Conservation (phyloP, 805 yeast genomes). For the Saturnispora zaruensis region DNA sequence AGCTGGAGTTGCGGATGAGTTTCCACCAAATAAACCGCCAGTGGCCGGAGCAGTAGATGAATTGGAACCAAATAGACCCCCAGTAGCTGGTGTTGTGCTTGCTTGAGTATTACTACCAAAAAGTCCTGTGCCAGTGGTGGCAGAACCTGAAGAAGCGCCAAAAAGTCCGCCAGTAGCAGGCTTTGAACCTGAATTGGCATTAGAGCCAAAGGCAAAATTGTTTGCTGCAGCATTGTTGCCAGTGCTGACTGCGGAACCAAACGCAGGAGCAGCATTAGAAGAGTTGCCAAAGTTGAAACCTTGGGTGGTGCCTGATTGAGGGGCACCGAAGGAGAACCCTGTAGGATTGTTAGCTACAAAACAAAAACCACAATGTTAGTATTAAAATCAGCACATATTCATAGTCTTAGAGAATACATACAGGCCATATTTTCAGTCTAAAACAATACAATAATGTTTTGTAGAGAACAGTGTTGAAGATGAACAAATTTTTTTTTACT, state of each 20-base stretch:
- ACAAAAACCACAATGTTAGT: not conserved
- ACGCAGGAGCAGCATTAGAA: not conserved
- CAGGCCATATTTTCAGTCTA: not conserved
- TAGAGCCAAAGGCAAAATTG: not conserved
- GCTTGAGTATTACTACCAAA: slow-evolving; percentile 1
- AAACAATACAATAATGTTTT: not conserved
- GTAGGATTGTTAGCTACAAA: slow-evolving; percentile 5
- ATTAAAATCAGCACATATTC: not conserved
- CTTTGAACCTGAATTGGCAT: not conserved
- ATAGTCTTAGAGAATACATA: not conserved
- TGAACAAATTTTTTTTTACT: not conserved
- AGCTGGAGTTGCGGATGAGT: slow-evolving; percentile 4
- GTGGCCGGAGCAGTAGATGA: not conserved
- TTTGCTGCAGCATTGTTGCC: not conserved
- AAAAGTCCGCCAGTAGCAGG: slow-evolving; percentile 1
- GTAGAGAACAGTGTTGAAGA: not conserved
- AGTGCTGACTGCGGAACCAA: not conserved
- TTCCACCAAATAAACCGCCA: slow-evolving; percentile 6
- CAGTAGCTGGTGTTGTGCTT: slow-evolving; percentile 3
- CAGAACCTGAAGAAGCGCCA: not conserved
- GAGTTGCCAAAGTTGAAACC: slow-evolving; percentile 1
- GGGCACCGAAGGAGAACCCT: slow-evolving; percentile 1
- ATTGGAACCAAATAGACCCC: slow-evolving; percentile 5
- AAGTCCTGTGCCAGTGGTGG: not conserved
- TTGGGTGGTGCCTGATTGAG: not conserved